Conservation (phyloP, 2,329 filamentous ascomycete species). For the Alternaria gaisen region DNA sequence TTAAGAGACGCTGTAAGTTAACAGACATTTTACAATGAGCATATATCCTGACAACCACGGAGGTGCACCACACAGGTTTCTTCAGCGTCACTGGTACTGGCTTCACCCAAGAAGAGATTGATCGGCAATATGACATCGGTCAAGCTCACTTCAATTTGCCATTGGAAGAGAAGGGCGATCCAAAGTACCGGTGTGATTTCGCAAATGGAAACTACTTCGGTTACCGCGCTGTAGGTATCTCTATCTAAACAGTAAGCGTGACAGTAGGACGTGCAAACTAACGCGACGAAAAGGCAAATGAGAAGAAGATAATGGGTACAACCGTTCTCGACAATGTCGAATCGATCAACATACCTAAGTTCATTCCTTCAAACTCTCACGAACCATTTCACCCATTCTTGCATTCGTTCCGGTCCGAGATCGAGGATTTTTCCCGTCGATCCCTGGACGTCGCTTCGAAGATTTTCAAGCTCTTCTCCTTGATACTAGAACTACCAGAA, state of each 20-base stretch:
- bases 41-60: constrained; percentile 1
- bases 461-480: constrained; percentile 52
- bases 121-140: constrained; percentile 45
- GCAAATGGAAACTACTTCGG: constrained; percentile 44
- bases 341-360: constrained; percentile 46
- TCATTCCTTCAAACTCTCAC: constrained; percentile 33
- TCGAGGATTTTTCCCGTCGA: constrained; percentile 39
- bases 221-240: constrained; percentile 33
- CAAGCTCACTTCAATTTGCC: constrained; percentile 44
- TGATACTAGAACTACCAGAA: constrained; percentile 52
- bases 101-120: constrained; percentile 40
- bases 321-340: constrained; percentile 45
- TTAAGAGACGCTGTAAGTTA: constrained; percentile 61
- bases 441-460: constrained; percentile 42
- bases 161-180: constrained; percentile 38
- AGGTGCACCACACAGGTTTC: constrained; percentile 44
- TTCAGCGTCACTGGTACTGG: constrained; percentile 44
- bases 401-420: constrained; percentile 34
- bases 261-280: background rate
- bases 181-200: constrained; percentile 43
- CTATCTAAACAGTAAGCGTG: background rate
- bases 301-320: constrained; percentile 46
- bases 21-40: background rate
- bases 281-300: constrained; percentile 27
- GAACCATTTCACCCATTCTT: constrained; percentile 42